A percentile compares a stretch with the other conserved stretches of the same genome.
Evolutionary conservation across 495 filamentous ascomycete genomes (phyloP).

Genomic region (Copromyces sp.): DNA sequence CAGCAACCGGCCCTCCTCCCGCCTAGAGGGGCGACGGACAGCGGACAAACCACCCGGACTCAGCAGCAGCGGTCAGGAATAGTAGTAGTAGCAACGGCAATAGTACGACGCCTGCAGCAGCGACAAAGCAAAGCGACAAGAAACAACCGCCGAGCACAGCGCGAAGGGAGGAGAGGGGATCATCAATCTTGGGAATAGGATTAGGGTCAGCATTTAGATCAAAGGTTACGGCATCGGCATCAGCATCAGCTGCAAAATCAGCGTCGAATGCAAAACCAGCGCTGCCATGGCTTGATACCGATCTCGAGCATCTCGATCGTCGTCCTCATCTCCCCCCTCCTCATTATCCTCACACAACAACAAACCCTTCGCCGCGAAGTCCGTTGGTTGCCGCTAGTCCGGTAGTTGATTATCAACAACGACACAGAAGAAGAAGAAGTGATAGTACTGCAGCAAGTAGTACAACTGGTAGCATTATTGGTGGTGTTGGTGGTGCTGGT

Average conservation of each 20-base stretch:
- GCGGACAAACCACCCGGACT: background rate
- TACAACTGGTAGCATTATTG: background rate
- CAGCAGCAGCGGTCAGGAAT: conserved; percentile 1
- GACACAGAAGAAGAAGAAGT: background rate
- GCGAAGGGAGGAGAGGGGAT: background rate
- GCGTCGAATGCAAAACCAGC: background rate
- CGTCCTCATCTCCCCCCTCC: background rate
- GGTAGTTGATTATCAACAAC: background rate
- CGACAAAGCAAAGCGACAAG: background rate
- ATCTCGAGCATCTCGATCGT: background rate
- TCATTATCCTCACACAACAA: background rate
- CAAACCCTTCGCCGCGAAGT: background rate
- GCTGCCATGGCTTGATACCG: background rate
- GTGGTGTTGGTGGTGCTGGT: background rate
- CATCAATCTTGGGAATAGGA: background rate
- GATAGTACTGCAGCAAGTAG: background rate
- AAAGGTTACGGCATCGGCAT: background rate
- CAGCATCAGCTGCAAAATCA: background rate
- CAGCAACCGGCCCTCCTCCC: conserved; percentile 1
- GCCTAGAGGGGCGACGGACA: background rate
- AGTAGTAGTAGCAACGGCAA: background rate
- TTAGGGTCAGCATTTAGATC: background rate
- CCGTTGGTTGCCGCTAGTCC: background rate
- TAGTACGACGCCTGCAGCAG: background rate
- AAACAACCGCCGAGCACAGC: background rate